Evolutionary conservation across 768 basidiomycete species (phyloP).

Genomic region (Phallus indusiatus): DNA sequence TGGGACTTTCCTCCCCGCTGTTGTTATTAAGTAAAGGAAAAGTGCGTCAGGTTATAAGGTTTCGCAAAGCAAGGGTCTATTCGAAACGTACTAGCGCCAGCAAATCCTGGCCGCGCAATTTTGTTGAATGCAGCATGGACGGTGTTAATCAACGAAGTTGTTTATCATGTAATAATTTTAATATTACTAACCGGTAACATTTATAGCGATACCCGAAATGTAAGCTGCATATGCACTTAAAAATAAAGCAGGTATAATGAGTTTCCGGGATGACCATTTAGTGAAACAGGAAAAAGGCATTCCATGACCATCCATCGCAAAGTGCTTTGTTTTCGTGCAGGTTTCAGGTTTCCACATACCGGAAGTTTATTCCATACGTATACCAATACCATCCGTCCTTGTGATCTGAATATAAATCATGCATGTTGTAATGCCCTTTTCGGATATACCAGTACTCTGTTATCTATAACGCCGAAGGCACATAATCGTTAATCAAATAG

Average conservation of each 20-base stretch:
- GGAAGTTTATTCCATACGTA: conserved; percentile 62
- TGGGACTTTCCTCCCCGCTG: conserved; percentile 53
- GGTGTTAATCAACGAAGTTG: background rate
- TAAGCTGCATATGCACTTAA: conserved; percentile 56
- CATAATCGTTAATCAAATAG: background rate
- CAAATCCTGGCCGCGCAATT: conserved; percentile 38
- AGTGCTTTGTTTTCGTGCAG: background rate
- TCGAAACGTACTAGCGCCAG: conserved; percentile 48
- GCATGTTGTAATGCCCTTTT: conserved; percentile 59
- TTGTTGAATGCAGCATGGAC: background rate
- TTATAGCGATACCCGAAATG: conserved; percentile 68
- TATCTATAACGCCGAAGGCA: conserved; percentile 32
- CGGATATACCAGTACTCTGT: conserved; percentile 72
- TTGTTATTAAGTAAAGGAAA: background rate
- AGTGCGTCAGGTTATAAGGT: background rate
- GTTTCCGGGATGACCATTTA: background rate
- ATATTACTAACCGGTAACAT: conserved; percentile 42
- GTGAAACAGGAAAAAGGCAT: no score
- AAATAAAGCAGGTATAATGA: conserved; percentile 1
- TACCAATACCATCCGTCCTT: conserved; percentile 68
- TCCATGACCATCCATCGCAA: no score
- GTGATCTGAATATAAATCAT: conserved; percentile 54
- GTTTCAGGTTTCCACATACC: conserved; percentile 29
- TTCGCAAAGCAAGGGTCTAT: background rate
- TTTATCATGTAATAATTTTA: background rate